Evolutionary conservation across 2,329 filamentous ascomycete species (phyloP), one percentile per base, ranked within the genome.

Genomic region (Colletotrichum musicola): DNA sequence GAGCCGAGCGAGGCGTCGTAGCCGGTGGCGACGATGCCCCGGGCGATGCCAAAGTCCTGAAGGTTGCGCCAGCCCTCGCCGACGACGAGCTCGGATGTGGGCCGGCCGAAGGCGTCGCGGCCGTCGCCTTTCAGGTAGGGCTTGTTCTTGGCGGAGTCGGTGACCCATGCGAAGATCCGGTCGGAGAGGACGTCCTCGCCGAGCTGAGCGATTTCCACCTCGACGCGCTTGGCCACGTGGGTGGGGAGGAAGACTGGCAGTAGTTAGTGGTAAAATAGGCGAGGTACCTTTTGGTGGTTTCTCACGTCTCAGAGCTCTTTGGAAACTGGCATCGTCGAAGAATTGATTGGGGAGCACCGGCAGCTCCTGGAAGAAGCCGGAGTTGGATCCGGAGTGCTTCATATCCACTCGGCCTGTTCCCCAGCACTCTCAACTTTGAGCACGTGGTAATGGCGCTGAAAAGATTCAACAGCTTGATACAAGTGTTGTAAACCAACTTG

Each of bases 41-140:
- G 85, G 38, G 81, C 76, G 16, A 87, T 84, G 0, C 89, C 89
- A 72, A 90, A 86, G 1, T 84, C 81, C 71, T 90, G 88, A 2
- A 92, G 80, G 47, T 83, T 81, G 46, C 84, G 82, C 92, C 92
- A 94, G 30, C 92, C 91, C 71, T 90, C 85, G 1, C 86, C 85
- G 0, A 90, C 90, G 42, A 92, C 82, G 1, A 93, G 80, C 40
- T 88, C 84, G 54, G 87, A 86, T 6, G 81, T 85, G 57, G 86
- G 86, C 58, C 83, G 82, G 1, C 91, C 90, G 75, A 92, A 92
- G 0, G 86, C 86, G 73, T 90, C 86, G 12, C 88, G 82, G 1
- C 88, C 85, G 49, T 84, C 84, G 4, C 85, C 85, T 54, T 80
- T 81, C 7, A 93, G 77, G 38, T 88, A 88, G 0, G 90, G 90